Percentiles rank a stretch among this genome's conserved stretches.
Conservation (phyloP, 2,329 filamentous ascomycete genomes). For the Cordyceps cateniannulata region DNA sequence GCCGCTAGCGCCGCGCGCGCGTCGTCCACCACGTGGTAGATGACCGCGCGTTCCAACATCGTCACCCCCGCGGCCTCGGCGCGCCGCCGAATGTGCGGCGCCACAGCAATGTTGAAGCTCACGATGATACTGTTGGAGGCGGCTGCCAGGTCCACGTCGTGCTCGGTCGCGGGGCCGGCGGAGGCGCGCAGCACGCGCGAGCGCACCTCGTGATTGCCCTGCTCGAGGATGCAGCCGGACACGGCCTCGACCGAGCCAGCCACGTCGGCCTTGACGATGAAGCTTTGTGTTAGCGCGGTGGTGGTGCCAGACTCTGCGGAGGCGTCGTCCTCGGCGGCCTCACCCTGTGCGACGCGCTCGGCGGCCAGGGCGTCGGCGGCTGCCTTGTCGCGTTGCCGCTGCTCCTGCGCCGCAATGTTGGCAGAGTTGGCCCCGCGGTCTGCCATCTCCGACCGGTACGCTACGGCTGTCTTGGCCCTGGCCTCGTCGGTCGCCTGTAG, state of each 20-base stretch:
- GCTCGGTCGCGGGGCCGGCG: slow-evolving; percentile 75
- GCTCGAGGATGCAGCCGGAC: slow-evolving; percentile 63
- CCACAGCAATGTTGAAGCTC: slow-evolving; percentile 74
- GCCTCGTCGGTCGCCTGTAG: slow-evolving; percentile 76
- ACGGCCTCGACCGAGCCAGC: slow-evolving; percentile 92
- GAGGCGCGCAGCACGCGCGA: slow-evolving; percentile 70
- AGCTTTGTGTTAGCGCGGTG: slow-evolving; percentile 57
- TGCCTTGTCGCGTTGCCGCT: slow-evolving; percentile 51
- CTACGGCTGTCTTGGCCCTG: slow-evolving; percentile 69
- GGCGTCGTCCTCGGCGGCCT: slow-evolving; percentile 31
- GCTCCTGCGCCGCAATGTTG: slow-evolving; percentile 70
- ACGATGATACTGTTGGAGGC: slow-evolving; percentile 70
- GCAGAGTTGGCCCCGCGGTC: slow-evolving; percentile 70
- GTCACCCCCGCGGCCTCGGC: slow-evolving; percentile 67
- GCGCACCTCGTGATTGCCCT: slow-evolving; percentile 79
- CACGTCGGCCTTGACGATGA: slow-evolving; percentile 89
- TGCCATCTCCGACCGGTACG: slow-evolving; percentile 65
- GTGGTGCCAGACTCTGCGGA: slow-evolving; percentile 22
- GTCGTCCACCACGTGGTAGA: slow-evolving; percentile 73
- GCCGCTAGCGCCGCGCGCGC: slow-evolving; percentile 62
- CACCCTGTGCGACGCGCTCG: slow-evolving; percentile 29
- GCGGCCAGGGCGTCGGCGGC: slow-evolving; percentile 22
- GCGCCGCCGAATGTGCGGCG: slow-evolving; percentile 59
- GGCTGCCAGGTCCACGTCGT: slow-evolving; percentile 81
- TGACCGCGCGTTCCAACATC: slow-evolving; percentile 81